These are phyloP conservation scores for Talaromyces adpressus DNA, from an alignment of 495 filamentous ascomycete genomes.

Conservation along the genomic window DNA sequence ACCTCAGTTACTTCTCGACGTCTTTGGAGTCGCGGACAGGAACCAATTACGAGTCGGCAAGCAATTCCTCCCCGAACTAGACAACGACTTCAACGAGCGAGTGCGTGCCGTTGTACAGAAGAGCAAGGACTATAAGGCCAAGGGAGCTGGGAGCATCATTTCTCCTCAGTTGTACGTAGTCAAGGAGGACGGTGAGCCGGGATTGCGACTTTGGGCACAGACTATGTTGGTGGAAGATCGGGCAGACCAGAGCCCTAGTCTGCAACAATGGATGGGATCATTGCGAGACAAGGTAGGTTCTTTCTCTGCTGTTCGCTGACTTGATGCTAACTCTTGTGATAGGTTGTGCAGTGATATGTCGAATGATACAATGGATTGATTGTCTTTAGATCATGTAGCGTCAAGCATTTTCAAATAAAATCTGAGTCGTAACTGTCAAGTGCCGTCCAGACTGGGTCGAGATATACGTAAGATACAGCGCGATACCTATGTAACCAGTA, in stretches of 20 bases:
- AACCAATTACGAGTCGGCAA: slow-evolving; percentile 86
- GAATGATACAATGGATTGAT: neutral
- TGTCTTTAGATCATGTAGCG: slow-evolving; percentile 10
- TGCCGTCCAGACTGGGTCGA: neutral
- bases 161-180: slow-evolving; percentile 91
- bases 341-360: slow-evolving; percentile 14
- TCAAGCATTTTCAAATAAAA: slow-evolving; percentile 3
- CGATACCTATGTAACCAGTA: neutral
- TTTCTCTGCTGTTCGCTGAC: neutral
- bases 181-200: slow-evolving; percentile 91
- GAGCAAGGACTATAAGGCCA: slow-evolving; percentile 76
- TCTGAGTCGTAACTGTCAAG: neutral
- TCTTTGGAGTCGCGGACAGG: slow-evolving; percentile 78
- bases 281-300: slow-evolving; percentile 90
- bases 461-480: neutral
- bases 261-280: slow-evolving; percentile 86
- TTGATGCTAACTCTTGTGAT: neutral
- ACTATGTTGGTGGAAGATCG: slow-evolving; percentile 93
- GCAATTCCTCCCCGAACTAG: slow-evolving; percentile 72
- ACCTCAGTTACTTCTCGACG: slow-evolving; percentile 78
- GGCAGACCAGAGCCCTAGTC: slow-evolving; percentile 86
- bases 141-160: slow-evolving; percentile 83
- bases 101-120: slow-evolving; percentile 86
- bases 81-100: slow-evolving; percentile 94
- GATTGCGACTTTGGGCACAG: slow-evolving; percentile 92